phyloP scores from a whole-genome alignment of 192 early-diverging fungal species.

The Coemansia sp. region DNA sequence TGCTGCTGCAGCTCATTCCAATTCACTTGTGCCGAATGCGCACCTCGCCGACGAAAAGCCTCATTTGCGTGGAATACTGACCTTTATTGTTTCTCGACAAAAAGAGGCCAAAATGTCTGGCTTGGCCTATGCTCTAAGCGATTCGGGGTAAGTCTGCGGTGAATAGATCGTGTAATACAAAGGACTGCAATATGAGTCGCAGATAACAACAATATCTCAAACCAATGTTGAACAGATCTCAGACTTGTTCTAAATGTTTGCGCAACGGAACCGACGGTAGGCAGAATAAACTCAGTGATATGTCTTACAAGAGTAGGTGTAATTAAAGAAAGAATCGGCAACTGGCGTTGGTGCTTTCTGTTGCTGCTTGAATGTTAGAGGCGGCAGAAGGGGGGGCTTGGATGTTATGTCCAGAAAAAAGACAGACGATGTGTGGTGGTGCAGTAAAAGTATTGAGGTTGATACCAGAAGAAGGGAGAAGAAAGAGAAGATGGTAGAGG shows the following conservation, averaged over 20 bases:
- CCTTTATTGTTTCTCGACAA: no score
- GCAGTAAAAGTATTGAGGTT: slow-evolving; percentile 2
- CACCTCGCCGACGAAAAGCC: not conserved
- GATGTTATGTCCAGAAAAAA: not conserved
- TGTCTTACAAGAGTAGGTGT: not conserved
- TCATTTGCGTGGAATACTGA: no score
- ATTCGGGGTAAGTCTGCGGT: no score
- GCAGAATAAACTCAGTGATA: not conserved
- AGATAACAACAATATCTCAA: no score
- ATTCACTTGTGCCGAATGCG: not conserved
- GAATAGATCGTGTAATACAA: no score
- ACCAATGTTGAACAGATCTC: no score
- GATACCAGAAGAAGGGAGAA: slow-evolving; percentile 4
- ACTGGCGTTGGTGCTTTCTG: not conserved
- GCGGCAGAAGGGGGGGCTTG: not conserved
- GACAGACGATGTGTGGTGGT: not conserved
- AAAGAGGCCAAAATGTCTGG: no score
- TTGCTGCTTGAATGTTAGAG: not conserved
- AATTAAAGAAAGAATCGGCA: not conserved
- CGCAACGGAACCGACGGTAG: no score
- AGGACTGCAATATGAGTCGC: no score
- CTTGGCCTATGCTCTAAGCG: no score
- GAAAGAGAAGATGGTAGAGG: not conserved
- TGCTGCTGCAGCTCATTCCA: not conserved
- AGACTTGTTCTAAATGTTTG: no score